phyloP scores from a whole-genome alignment of 2,329 filamentous ascomycete genomes.

The Fusarium heterosporum region DNA sequence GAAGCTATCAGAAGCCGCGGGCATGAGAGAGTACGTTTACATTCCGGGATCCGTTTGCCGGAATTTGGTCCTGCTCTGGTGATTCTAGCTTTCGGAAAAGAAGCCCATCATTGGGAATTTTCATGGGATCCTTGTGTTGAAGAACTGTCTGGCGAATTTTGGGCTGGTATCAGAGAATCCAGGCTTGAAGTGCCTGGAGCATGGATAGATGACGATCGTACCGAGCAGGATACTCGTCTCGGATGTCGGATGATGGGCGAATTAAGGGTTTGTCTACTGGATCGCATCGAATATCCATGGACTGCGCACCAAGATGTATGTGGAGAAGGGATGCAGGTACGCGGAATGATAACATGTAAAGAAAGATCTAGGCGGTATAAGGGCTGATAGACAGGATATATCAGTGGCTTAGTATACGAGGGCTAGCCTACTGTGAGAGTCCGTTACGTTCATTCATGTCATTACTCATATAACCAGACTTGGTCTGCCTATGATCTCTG shows the following conservation, averaged over 20 bases:
- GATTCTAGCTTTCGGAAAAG: fast-evolving
- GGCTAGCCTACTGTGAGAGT: too few relatives aligned
- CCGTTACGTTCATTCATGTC: too few relatives aligned
- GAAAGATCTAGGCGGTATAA: neutral
- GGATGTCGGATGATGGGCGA: too few relatives aligned
- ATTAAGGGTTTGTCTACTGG: too few relatives aligned
- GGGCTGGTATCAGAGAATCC: fast-evolving
- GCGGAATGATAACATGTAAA: neutral
- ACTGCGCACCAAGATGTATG: neutral
- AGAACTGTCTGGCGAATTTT: neutral
- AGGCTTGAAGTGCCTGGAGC: neutral
- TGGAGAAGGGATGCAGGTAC: neutral
- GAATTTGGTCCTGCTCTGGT: neutral
- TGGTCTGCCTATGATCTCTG: too few relatives aligned
- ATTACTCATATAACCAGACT: too few relatives aligned
- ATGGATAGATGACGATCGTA: neutral
- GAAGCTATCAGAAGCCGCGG: fast-evolving
- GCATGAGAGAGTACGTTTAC: too few relatives aligned
- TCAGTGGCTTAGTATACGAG: too few relatives aligned
- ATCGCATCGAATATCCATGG: too few relatives aligned
- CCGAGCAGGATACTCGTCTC: too few relatives aligned
- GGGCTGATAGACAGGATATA: too few relatives aligned
- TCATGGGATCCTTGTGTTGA: neutral
- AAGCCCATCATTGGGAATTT: fast-evolving
- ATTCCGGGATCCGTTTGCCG: too few relatives aligned